Percentiles rank a stretch among this genome's conserved stretches.
These are phyloP conservation scores for Trapa incisa DNA, from an alignment of 345 rosid genomes.

Conservation along the genomic window DNA sequence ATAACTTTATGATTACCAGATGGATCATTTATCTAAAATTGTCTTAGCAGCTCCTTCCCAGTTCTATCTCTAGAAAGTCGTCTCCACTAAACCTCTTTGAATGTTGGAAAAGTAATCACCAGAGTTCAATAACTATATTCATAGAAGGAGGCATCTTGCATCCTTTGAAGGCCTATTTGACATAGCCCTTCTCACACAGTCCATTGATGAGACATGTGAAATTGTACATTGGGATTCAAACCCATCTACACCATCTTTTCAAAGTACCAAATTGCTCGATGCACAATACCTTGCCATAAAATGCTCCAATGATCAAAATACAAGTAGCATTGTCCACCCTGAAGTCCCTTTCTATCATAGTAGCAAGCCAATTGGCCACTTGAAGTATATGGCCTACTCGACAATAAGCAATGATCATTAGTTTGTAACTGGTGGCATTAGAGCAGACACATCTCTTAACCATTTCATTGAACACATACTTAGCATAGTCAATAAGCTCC, in stretches of 20 bases:
- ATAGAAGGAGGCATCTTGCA: too few relatives aligned
- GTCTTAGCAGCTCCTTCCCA: too few relatives aligned
- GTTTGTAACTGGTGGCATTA: conserved; percentile 21
- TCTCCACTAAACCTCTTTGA: too few relatives aligned
- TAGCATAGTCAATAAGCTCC: conserved; percentile 45
- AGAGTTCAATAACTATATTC: too few relatives aligned
- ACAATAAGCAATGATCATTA: conserved; percentile 52
- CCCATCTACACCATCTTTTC: conserved; percentile 49
- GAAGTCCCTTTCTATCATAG: conserved; percentile 52
- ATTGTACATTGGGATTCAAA: conserved; percentile 58
- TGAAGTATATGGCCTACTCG: conserved; percentile 42
- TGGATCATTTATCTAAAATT: too few relatives aligned
- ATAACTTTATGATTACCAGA: too few relatives aligned
- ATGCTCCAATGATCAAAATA: conserved; percentile 38
- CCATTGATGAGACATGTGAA: conserved; percentile 65
- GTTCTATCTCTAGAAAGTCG: too few relatives aligned
- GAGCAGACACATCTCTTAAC: conserved; percentile 34
- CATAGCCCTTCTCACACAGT: conserved; percentile 35
- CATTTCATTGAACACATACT: conserved; percentile 71
- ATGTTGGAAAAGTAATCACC: too few relatives aligned
- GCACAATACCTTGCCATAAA: conserved; percentile 43
- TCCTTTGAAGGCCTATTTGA: too few relatives aligned
- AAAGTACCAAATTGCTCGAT: conserved; percentile 53
- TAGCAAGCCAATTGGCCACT: conserved; percentile 56
- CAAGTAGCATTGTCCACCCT: conserved; percentile 56